phyloP scores from a whole-genome alignment of 2,329 filamentous ascomycete genomes.

The Verticillium nonalfalfae region DNA sequence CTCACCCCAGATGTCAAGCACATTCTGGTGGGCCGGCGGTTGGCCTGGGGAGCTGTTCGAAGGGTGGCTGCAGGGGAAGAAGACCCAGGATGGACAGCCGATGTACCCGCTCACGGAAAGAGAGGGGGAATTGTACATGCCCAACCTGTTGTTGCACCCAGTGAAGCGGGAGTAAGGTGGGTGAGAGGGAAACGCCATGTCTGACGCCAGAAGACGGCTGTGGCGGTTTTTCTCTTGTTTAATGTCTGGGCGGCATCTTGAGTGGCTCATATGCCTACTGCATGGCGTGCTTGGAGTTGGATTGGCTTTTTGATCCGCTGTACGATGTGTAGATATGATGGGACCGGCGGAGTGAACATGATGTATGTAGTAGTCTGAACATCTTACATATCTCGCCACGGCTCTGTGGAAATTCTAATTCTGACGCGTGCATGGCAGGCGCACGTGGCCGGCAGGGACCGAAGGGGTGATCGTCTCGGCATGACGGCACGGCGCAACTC shows the following conservation, averaged over 20 bases:
- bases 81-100: constrained; percentile 8
- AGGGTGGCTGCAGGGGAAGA: constrained; percentile 19
- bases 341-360: neutral
- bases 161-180: constrained; percentile 18
- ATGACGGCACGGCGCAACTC: neutral
- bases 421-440: no score
- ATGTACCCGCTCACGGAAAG: constrained; percentile 16
- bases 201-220: neutral
- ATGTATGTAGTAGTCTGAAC: neutral
- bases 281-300: neutral
- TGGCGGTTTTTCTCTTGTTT: neutral
- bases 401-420: neutral
- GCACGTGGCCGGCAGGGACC: neutral
- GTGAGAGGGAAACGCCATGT: neutral
- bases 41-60: constrained; percentile 23
- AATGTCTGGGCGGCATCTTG: neutral
- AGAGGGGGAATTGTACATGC: constrained; percentile 23
- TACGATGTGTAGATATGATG: neutral
- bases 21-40: constrained; percentile 26
- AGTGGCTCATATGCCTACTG: neutral
- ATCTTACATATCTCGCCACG: neutral
- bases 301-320: neutral
- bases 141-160: constrained; percentile 29
- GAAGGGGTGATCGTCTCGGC: neutral
- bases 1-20: neutral